Conservation (phyloP, 306 rosid species). For the Prunus fruticosa region DNA sequence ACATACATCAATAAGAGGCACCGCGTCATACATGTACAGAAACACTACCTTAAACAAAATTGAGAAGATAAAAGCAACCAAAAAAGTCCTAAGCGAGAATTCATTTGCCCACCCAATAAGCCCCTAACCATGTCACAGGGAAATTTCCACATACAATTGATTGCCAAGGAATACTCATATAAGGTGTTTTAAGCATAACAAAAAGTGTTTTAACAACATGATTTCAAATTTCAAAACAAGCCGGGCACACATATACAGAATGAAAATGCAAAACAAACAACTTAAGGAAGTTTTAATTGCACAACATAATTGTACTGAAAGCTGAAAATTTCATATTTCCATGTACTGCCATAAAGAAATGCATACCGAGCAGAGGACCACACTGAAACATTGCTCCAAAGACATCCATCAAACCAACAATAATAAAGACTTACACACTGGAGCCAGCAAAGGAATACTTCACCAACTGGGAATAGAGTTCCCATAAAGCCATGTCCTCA, state of each 20-base stretch:
- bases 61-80: neutral
- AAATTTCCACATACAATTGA: neutral
- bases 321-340: slow-evolving; percentile 5
- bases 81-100: neutral
- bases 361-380: slow-evolving; percentile 42
- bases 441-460: slow-evolving; percentile 40
- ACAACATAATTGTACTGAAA: neutral
- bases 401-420: slow-evolving; percentile 53
- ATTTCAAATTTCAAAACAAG: neutral
- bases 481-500: slow-evolving; percentile 36
- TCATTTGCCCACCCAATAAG: neutral
- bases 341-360: slow-evolving; percentile 21
- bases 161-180: neutral
- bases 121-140: neutral
- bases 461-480: slow-evolving; percentile 45
- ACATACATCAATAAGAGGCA: no score
- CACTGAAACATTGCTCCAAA: slow-evolving; percentile 36
- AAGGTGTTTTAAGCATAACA: neutral
- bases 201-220: neutral
- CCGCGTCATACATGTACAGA: neutral
- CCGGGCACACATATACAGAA: neutral
- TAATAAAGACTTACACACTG: slow-evolving; percentile 42
- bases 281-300: neutral
- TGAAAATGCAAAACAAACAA: neutral
- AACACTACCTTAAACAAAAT: neutral